phyloP scores from a whole-genome alignment of 2,329 filamentous ascomycete genomes.

The Cladosporium sp. region DNA sequence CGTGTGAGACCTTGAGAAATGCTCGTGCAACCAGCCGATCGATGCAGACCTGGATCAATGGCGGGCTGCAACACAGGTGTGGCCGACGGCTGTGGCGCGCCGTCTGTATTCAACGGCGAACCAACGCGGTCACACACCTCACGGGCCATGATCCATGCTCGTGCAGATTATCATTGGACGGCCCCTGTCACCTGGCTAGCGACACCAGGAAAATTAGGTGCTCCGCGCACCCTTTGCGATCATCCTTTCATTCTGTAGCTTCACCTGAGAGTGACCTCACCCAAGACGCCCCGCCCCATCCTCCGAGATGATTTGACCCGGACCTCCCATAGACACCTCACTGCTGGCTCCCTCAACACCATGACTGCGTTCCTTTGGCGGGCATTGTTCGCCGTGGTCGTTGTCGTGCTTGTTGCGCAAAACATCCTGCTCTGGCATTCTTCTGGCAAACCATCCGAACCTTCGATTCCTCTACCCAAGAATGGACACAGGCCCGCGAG shows the following conservation, averaged over 20 bases:
- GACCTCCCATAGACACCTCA: background rate
- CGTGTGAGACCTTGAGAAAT: too few species aligned
- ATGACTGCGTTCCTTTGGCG: constrained; percentile 8
- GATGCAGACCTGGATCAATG: too few species aligned
- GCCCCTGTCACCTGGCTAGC: background rate
- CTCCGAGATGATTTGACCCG: too few species aligned
- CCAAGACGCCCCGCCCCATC: too few species aligned
- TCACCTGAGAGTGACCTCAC: too few species aligned
- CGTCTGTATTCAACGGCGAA: constrained; percentile 3
- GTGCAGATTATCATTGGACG: constrained; percentile 8
- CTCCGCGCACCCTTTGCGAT: background rate
- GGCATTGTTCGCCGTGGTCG: background rate
- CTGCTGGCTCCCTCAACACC: background rate
- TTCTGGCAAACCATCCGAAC: background rate
- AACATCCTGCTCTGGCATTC: constrained; percentile 9
- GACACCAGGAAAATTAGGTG: constrained; percentile 3
- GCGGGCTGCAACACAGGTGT: too few species aligned
- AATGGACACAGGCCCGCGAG: background rate
- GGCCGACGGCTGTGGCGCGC: constrained; percentile 2
- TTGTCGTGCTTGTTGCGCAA: constrained; percentile 3
- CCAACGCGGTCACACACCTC: background rate
- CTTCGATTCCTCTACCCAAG: background rate
- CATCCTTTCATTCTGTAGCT: too few species aligned
- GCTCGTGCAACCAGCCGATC: too few species aligned
- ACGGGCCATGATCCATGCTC: constrained; percentile 8